phyloP scores from a whole-genome alignment of 345 rosid genomes.

The Microthlaspi erraticum region DNA sequence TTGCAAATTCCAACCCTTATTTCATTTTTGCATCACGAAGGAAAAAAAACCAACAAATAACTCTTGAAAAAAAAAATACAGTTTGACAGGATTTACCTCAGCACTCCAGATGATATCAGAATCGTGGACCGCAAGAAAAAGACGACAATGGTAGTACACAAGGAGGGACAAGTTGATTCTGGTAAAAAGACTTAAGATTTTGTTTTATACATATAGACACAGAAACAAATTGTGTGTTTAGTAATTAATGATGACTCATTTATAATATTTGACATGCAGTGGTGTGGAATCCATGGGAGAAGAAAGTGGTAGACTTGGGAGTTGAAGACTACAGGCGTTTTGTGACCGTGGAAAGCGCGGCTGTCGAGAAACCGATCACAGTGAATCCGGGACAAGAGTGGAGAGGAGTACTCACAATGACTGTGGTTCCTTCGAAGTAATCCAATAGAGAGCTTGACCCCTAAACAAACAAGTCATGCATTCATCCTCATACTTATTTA shows the following conservation, averaged over 20 bases:
- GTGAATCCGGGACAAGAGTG: slow-evolving; percentile 90
- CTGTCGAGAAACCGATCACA: slow-evolving; percentile 72
- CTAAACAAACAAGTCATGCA: slow-evolving; percentile 40
- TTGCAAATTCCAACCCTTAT: neutral
- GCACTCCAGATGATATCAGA: slow-evolving; percentile 72
- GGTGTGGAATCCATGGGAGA: slow-evolving; percentile 99
- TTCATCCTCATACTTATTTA: neutral
- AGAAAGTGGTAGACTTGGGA: slow-evolving; percentile 78
- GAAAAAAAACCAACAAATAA: neutral
- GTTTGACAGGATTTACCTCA: slow-evolving; percentile 84
- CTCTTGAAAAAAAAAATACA: slow-evolving; percentile 30
- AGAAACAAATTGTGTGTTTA: neutral
- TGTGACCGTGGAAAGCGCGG: slow-evolving; percentile 86
- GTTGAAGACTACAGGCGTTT: slow-evolving; percentile 85
- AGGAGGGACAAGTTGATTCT: slow-evolving; percentile 95
- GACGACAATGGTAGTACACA: slow-evolving; percentile 87
- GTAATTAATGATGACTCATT: slow-evolving; percentile 17
- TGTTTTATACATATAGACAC: neutral
- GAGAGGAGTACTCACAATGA: slow-evolving; percentile 77
- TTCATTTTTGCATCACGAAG: slow-evolving; percentile 10
- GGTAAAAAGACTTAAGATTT: slow-evolving; percentile 50
- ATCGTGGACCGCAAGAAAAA: slow-evolving; percentile 91
- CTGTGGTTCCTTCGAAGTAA: slow-evolving; percentile 78
- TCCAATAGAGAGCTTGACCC: slow-evolving; percentile 77
- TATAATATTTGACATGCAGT: slow-evolving; percentile 54